These are phyloP conservation scores for Solanum boliviense DNA, from an alignment of 257 asterid species.

Conservation along the genomic window DNA sequence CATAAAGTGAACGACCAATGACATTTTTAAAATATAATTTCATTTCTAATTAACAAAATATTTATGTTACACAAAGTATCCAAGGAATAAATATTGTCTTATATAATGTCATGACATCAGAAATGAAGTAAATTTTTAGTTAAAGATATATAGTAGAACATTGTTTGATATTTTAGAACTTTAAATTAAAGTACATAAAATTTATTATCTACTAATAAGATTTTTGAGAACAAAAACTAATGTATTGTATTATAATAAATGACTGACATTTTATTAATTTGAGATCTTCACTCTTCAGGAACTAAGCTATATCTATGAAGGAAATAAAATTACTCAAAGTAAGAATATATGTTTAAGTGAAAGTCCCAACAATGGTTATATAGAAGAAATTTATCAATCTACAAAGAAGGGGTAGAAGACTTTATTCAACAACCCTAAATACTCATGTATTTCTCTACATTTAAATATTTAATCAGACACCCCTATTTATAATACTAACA, in stretches of 20 bases:
- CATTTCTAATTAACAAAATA: background rate
- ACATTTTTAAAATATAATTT: no score
- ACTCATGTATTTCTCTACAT: background rate
- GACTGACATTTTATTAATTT: no score
- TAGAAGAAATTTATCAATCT: background rate
- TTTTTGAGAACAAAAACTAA: background rate
- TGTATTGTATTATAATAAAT: background rate
- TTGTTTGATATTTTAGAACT: background rate
- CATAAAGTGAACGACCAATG: background rate
- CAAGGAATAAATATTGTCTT: background rate
- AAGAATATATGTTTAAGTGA: background rate
- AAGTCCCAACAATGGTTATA: background rate
- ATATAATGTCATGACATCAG: background rate
- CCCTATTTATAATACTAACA: background rate
- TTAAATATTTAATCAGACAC: background rate
- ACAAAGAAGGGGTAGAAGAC: background rate
- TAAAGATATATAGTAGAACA: background rate
- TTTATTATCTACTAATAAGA: background rate
- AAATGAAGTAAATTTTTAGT: no score
- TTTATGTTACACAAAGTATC: background rate
- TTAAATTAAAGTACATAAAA: background rate
- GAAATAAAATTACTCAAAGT: background rate
- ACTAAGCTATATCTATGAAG: background rate
- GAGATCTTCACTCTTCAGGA: background rate
- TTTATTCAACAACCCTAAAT: no score